Percentiles rank a stretch among this genome's conserved stretches.
Conservation (phyloP, 148 eudicot species). For the Nepenthes mirabilis region DNA sequence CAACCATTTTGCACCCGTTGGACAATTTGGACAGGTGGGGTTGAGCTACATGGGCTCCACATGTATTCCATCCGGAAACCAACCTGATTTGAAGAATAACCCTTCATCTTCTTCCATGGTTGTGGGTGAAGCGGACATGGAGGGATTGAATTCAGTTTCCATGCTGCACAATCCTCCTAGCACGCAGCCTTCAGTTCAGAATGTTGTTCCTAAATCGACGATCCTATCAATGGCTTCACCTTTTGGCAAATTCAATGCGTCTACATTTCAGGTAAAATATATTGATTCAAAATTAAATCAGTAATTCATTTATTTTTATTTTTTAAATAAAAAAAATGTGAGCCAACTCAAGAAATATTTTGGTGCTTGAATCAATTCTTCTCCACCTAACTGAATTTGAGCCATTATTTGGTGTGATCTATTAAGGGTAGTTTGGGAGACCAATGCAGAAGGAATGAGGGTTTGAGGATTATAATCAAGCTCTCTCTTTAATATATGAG, state of each 20-base stretch:
- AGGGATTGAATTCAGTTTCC: too few species aligned
- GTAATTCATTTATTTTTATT: neutral
- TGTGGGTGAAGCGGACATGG: neutral
- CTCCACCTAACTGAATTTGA: too few species aligned
- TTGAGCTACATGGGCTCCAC: neutral
- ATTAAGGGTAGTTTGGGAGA: too few species aligned
- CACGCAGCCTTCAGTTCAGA: slow-evolving; percentile 44
- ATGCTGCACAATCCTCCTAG: slow-evolving; percentile 13
- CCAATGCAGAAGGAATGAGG: too few species aligned
- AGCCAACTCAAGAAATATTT: too few species aligned
- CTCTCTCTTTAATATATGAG: too few species aligned
- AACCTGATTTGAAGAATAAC: neutral
- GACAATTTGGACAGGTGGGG: neutral
- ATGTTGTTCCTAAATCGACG: slow-evolving; percentile 70
- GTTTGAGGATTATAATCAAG: too few species aligned
- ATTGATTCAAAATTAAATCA: neutral
- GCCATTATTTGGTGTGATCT: too few species aligned
- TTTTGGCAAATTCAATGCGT: slow-evolving; percentile 66
- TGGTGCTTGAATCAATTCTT: too few species aligned
- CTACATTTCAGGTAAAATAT: slow-evolving; percentile 76
- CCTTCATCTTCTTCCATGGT: neutral
- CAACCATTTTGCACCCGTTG: neutral
- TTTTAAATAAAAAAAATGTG: too few species aligned
- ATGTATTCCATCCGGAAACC: neutral
- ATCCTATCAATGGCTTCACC: slow-evolving; percentile 74